Base-by-base conservation (phyloP, 345 rosid species). In the Pistacia integerrima region DNA sequence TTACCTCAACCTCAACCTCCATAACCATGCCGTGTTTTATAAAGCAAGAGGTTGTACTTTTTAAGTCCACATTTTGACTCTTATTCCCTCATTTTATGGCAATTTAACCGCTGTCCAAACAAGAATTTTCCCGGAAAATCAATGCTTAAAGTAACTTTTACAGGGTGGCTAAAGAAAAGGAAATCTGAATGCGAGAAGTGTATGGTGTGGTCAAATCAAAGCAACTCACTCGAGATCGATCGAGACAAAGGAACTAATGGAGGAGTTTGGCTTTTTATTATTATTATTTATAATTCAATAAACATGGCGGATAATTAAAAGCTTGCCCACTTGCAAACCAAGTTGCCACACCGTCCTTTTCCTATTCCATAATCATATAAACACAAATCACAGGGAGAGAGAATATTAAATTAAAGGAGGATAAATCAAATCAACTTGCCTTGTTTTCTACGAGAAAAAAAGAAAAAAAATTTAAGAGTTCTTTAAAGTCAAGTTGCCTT, bases 261-360 rank as follows among this genome's bases (percentile, higher is more conserved):
- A 55, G 46, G 25, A 25, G 25, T 25, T 41, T 63, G 25, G 44
- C 63, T 18, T 51, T 13, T 30, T 1, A 16, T 28, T 2, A 49
- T 28, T 28, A 30, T 30, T 2, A 1, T 30, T 68, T 41, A 68
- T 25, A 25, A 25, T 52, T 49, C 57, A 13, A 16, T 8, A 13
- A 69, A 30, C 60, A 55, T 14, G 22, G 72, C 5, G 75, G 72
- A 56, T 59, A 77, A 80, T 78, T 78, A 80, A 82, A 76, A 78
- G 74, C 80, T 60, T 76, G 80, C 83, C 90, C 75, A 87, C 83
- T 85, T 88, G 91, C 89, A 72, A 8, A 49, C 76, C 89, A 87
- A 86, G 80, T 85, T 83, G 90, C 88, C 76, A 41, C 60, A 8
- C n/a, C 48, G 1, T 64, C 71, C 78, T 18, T 55, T 59, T 65